Evolutionary conservation across 495 filamentous ascomycete species (phyloP).

Genomic region (Penicillium crystallinum): DNA sequence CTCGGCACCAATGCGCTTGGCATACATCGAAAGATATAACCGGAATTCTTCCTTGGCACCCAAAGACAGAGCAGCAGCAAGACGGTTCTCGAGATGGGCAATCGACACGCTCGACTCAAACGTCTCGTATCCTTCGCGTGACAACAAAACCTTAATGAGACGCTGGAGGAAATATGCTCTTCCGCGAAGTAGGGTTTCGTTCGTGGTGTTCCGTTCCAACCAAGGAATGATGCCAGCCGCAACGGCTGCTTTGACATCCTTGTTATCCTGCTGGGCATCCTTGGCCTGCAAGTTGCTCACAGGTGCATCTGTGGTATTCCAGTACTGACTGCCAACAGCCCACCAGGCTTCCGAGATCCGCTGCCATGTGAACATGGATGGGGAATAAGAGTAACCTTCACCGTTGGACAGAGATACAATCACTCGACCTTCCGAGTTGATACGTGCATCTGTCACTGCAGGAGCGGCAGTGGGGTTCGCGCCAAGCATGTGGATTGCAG

Average conservation of each 20-base stretch:
- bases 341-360: slow-evolving; percentile 93
- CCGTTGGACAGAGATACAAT: slow-evolving; percentile 86
- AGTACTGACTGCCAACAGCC: slow-evolving; percentile 96
- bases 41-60: slow-evolving; percentile 87
- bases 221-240: slow-evolving; percentile 89
- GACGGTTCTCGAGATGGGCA: slow-evolving; percentile 90
- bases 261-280: slow-evolving; percentile 46
- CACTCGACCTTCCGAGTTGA: slow-evolving; percentile 80
- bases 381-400: slow-evolving; percentile 85
- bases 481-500: slow-evolving; percentile 64
- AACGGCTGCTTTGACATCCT: slow-evolving; percentile 53
- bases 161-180: slow-evolving; percentile 84
- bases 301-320: slow-evolving; percentile 90
- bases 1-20: slow-evolving; percentile 88
- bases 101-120: slow-evolving; percentile 90
- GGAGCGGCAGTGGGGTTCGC: slow-evolving; percentile 68
- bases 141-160: slow-evolving; percentile 77
- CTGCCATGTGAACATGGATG: slow-evolving; percentile 85
- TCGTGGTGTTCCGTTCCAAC: slow-evolving; percentile 90
- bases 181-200: slow-evolving; percentile 85
- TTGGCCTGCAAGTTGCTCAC: slow-evolving; percentile 71
- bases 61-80: slow-evolving; percentile 81
- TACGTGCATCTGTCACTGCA: slow-evolving; percentile 78
- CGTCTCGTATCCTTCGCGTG: slow-evolving; percentile 82
- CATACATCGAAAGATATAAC: slow-evolving; percentile 91